Evolutionary conservation across 2,329 filamentous ascomycete genomes (phyloP).

Genomic region (Sporothrix euskadiensis): DNA sequence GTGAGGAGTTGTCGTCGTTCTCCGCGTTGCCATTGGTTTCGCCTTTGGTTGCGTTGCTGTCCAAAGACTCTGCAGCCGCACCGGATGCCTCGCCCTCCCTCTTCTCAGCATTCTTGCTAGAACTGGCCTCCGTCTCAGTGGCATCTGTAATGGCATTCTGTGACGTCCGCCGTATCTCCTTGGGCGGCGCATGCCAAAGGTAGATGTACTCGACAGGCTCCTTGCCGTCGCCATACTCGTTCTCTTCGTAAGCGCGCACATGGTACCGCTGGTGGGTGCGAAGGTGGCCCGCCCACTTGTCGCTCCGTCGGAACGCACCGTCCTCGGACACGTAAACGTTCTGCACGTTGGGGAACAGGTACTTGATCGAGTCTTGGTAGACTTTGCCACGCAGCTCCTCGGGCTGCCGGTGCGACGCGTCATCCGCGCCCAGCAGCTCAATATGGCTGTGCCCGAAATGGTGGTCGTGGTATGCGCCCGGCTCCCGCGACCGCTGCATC

Average conservation of each 20-base stretch:
- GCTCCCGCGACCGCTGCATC: conserved; percentile 17
- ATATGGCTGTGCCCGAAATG: neutral
- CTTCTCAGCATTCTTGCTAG: neutral
- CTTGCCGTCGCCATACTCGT: neutral
- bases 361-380: neutral
- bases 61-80: neutral
- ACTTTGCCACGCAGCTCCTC: conserved; percentile 16
- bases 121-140: too few species aligned
- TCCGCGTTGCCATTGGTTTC: neutral
- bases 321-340: conserved; percentile 30
- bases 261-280: conserved; percentile 13
- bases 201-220: conserved; percentile 21
- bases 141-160: neutral
- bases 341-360: conserved; percentile 26
- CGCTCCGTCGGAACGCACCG: conserved; percentile 11
- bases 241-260: conserved; percentile 5
- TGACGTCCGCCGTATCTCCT: neutral
- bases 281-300: conserved; percentile 26
- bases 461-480: conserved; percentile 22
- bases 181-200: conserved; percentile 29
- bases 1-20: too few species aligned
- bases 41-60: neutral
- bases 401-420: conserved; percentile 26
- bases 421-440: neutral
- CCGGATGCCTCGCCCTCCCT: neutral